Evolutionary conservation across 2,329 filamentous ascomycete species (phyloP).

Genomic region (Penicillium sp.): DNA sequence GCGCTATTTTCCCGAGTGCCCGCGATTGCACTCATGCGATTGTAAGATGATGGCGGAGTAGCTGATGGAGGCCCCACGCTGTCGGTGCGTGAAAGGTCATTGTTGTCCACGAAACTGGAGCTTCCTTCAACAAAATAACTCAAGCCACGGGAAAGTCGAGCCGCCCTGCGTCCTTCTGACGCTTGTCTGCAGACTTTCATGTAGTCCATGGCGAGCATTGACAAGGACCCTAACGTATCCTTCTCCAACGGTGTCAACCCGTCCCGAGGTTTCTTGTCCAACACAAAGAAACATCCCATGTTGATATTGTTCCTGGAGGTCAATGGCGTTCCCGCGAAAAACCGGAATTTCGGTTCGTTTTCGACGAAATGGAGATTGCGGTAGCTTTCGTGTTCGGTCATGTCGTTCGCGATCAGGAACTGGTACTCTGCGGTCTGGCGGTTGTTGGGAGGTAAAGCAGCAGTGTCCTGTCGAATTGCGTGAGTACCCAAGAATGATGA

Average conservation of each 20-base stretch:
- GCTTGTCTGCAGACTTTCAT: slow-evolving; percentile 57
- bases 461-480: slow-evolving; percentile 32
- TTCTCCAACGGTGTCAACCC: slow-evolving; percentile 44
- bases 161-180: slow-evolving; percentile 54
- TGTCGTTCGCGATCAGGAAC: slow-evolving; percentile 41
- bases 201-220: slow-evolving; percentile 60
- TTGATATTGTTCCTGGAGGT: slow-evolving; percentile 57
- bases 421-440: slow-evolving; percentile 25
- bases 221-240: slow-evolving; percentile 59
- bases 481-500: slow-evolving; percentile 1
- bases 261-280: slow-evolving; percentile 57
- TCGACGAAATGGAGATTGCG: slow-evolving; percentile 39
- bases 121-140: slow-evolving; percentile 57
- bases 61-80: slow-evolving; percentile 19
- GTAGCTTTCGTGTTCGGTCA: slow-evolving; percentile 41
- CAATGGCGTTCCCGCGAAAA: slow-evolving; percentile 64
- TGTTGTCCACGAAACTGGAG: slow-evolving; percentile 40
- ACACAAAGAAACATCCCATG: slow-evolving; percentile 62
- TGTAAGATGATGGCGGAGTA: slow-evolving; percentile 25
- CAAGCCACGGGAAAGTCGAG: slow-evolving; percentile 57
- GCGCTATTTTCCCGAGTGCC: slow-evolving; percentile 24
- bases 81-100: slow-evolving; percentile 24
- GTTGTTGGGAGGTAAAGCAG: slow-evolving; percentile 32
- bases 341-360: slow-evolving; percentile 40
- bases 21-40: slow-evolving; percentile 24